A percentile compares a stretch with the other conserved stretches of the same genome.
Evolutionary conservation across 495 filamentous ascomycete species (phyloP).

Genomic region (Penicillium tannophilum): DNA sequence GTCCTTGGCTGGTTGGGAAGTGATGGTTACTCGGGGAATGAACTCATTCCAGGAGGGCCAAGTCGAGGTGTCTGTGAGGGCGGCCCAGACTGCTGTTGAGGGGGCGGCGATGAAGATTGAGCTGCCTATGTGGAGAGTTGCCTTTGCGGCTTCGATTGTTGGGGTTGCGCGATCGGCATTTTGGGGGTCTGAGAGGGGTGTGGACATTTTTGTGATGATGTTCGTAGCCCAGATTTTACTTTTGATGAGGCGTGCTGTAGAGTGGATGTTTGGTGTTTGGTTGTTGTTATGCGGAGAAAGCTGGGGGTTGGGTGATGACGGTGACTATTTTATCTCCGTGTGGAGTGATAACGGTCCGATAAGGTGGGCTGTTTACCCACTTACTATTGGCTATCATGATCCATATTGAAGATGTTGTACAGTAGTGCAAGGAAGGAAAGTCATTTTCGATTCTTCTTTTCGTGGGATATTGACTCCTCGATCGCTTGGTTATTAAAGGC

Average conservation of each 20-base stretch:
- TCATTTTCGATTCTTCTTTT: no score
- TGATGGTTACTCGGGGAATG: slow-evolving; percentile 43
- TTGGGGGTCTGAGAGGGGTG: slow-evolving; percentile 24
- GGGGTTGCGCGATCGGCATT: slow-evolving; percentile 37
- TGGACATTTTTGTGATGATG: not conserved
- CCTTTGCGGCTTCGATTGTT: slow-evolving; percentile 31
- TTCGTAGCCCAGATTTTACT: not conserved
- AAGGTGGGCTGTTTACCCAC: not conserved
- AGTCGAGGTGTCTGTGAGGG: slow-evolving; percentile 43
- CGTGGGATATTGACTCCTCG: no score
- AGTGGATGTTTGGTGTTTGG: not conserved
- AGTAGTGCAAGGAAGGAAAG: no score
- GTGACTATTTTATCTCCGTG: not conserved
- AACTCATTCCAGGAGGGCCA: slow-evolving; percentile 50
- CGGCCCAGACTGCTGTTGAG: slow-evolving; percentile 35
- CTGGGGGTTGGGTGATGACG: not conserved
- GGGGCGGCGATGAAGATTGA: slow-evolving; percentile 39
- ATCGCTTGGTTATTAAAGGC: no score
- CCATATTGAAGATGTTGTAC: not conserved
- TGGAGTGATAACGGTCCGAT: slow-evolving; percentile 7
- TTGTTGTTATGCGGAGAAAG: not conserved
- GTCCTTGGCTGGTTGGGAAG: slow-evolving; percentile 31
- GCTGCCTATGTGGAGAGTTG: slow-evolving; percentile 38
- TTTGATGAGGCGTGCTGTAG: no score
- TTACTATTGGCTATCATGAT: not conserved